These are phyloP conservation scores for Oxytropis ochrocephala DNA, from an alignment of 306 rosid species.

Conservation along the genomic window DNA sequence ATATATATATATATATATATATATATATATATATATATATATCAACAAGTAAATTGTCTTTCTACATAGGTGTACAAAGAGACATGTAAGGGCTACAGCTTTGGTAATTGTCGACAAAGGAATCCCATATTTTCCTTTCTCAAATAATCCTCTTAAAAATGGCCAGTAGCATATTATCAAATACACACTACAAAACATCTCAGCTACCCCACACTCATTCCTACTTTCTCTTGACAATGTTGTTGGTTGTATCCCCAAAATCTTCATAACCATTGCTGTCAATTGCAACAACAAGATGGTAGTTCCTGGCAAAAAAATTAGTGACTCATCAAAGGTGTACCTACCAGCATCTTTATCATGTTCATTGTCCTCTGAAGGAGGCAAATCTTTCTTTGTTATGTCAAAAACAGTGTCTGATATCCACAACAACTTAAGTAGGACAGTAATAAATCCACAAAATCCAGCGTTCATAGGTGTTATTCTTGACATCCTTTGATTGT, in stretches of 20 bases:
- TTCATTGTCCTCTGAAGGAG: background rate
- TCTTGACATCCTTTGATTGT: slow-evolving; percentile 51
- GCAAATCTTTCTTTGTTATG: slow-evolving; percentile 48
- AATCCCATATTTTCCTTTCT: slow-evolving; percentile 52
- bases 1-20: too few species aligned
- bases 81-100: slow-evolving; percentile 29
- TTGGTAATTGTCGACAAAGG: slow-evolving; percentile 40
- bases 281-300: slow-evolving; percentile 52
- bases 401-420: slow-evolving; percentile 40
- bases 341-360: slow-evolving; percentile 20
- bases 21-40: too few species aligned
- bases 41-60: background rate
- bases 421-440: slow-evolving; percentile 36
- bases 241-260: slow-evolving; percentile 18
- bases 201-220: slow-evolving; percentile 38
- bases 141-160: slow-evolving; percentile 51
- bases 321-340: slow-evolving; percentile 48
- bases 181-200: slow-evolving; percentile 36
- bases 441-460: slow-evolving; percentile 35
- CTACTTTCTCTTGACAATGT: background rate
- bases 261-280: slow-evolving; percentile 23
- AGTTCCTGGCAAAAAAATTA: slow-evolving; percentile 49
- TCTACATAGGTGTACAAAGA: slow-evolving; percentile 37
- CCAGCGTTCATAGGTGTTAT: slow-evolving; percentile 35
- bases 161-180: slow-evolving; percentile 47